Percentiles rank a stretch among this genome's conserved stretches.
phyloP scores from a whole-genome alignment of 805 yeast genomes.

The Lachancea sp. region DNA sequence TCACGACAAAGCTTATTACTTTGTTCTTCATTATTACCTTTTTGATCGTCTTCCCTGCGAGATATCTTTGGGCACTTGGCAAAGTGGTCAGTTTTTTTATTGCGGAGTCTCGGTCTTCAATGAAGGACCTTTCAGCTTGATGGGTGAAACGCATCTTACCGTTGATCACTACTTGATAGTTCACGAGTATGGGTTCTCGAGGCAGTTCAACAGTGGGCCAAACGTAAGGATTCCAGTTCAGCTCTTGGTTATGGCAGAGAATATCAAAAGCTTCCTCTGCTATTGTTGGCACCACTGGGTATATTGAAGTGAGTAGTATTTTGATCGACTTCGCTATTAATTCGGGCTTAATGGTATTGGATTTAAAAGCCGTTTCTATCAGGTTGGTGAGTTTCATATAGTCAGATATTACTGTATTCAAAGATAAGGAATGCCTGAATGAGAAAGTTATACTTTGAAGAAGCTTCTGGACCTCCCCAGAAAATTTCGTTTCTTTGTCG shows the following conservation, averaged over 20 bases:
- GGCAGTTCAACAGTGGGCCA: slow-evolving; percentile 56
- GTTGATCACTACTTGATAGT: slow-evolving; percentile 61
- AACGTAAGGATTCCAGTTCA: slow-evolving; percentile 31
- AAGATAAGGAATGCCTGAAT: slow-evolving; percentile 48
- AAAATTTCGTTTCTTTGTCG: slow-evolving; percentile 47
- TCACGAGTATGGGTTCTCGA: slow-evolving; percentile 33
- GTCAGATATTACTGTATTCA: slow-evolving; percentile 85
- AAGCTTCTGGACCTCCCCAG: slow-evolving; percentile 48
- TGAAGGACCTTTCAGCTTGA: slow-evolving; percentile 34
- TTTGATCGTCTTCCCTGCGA: slow-evolving; percentile 38
- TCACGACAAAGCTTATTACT: slow-evolving; percentile 39
- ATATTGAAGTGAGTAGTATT: slow-evolving; percentile 52
- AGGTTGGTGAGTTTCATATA: slow-evolving; percentile 75
- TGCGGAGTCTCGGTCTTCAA: slow-evolving; percentile 33
- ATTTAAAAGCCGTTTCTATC: slow-evolving; percentile 37
- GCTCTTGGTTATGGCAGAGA: slow-evolving; percentile 19
- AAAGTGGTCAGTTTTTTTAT: slow-evolving; percentile 33
- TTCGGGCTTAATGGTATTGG: slow-evolving; percentile 32
- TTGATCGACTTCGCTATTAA: slow-evolving; percentile 45
- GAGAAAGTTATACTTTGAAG: slow-evolving; percentile 51
- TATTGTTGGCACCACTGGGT: slow-evolving; percentile 77
- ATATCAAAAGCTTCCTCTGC: slow-evolving; percentile 78
- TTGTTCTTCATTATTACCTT: slow-evolving; percentile 52
- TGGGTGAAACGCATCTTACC: slow-evolving; percentile 58
- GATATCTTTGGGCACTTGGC: slow-evolving; percentile 38